These are phyloP conservation scores for Dentipellis sp. DNA, from an alignment of 768 basidiomycete species.

Conservation along the genomic window DNA sequence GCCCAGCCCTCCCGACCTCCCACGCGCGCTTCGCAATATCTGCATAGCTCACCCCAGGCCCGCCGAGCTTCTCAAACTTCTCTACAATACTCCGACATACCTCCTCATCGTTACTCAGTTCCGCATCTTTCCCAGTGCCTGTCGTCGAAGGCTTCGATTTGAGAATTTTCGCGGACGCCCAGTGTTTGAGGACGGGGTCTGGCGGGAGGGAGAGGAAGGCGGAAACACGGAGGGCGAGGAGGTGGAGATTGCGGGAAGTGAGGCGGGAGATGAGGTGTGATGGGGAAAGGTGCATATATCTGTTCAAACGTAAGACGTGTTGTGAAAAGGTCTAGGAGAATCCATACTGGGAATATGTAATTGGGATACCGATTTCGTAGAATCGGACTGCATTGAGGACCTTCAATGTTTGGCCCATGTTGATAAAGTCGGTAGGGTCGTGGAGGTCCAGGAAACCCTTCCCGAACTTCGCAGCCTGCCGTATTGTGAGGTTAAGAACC, in stretches of 20 bases:
- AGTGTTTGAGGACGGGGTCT: constrained; percentile 84
- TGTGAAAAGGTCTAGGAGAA: constrained; percentile 1
- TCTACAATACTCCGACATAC: constrained; percentile 79
- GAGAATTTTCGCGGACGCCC: constrained; percentile 90
- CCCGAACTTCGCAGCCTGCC: constrained; percentile 93
- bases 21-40: constrained; percentile 93
- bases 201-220: constrained; percentile 76
- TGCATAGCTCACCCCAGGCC: constrained; percentile 79
- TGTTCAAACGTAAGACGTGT: constrained; percentile 22
- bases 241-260: constrained; percentile 80
- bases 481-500: not conserved
- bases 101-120: constrained; percentile 62
- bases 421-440: constrained; percentile 86
- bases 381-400: constrained; percentile 90
- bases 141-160: constrained; percentile 54
- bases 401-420: constrained; percentile 87
- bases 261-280: constrained; percentile 74
- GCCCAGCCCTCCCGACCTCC: constrained; percentile 70
- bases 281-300: constrained; percentile 77
- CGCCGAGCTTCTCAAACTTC: constrained; percentile 80
- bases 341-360: constrained; percentile 79
- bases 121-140: constrained; percentile 42
- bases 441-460: constrained; percentile 89
- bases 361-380: constrained; percentile 87
- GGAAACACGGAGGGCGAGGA: constrained; percentile 88